These are phyloP conservation scores for Apodospora peruviana DNA, from an alignment of 495 filamentous ascomycete species.

Conservation along the genomic window DNA sequence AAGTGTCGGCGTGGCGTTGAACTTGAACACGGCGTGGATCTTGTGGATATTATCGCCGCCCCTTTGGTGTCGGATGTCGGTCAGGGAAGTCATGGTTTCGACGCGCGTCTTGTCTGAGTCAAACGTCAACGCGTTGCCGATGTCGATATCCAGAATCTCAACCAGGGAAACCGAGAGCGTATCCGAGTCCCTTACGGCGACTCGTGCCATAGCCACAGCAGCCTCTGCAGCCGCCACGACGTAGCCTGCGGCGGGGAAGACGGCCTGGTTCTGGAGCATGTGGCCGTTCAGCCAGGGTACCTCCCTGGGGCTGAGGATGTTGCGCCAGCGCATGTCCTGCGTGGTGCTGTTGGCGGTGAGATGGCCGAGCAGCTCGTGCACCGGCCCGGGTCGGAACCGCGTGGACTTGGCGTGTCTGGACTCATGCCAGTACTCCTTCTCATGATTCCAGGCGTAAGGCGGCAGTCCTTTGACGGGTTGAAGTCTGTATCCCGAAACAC, in stretches of 20 bases:
- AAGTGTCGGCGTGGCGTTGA: not conserved
- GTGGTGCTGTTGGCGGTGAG: slow-evolving; percentile 19
- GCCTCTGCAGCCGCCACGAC: slow-evolving; percentile 44
- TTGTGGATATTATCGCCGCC: not conserved
- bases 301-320: slow-evolving; percentile 32
- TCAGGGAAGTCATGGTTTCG: not conserved
- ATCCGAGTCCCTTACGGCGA: not conserved
- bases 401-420: slow-evolving; percentile 29
- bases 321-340: slow-evolving; percentile 35
- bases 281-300: slow-evolving; percentile 43
- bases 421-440: slow-evolving; percentile 37
- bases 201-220: not conserved
- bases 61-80: not conserved
- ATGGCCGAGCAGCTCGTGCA: slow-evolving; percentile 40
- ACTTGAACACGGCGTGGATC: not conserved
- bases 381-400: slow-evolving; percentile 10
- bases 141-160: not conserved
- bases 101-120: not conserved
- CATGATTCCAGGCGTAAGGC: slow-evolving; percentile 46
- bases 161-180: not conserved
- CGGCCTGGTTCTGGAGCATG: slow-evolving; percentile 24
- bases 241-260: slow-evolving; percentile 54
- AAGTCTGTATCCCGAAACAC: not conserved
- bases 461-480: slow-evolving; percentile 37
- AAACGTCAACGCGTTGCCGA: not conserved